Base-by-base conservation (phyloP, 1,284 basidiomycete genomes). In the Leccinum griseonigrum region DNA sequence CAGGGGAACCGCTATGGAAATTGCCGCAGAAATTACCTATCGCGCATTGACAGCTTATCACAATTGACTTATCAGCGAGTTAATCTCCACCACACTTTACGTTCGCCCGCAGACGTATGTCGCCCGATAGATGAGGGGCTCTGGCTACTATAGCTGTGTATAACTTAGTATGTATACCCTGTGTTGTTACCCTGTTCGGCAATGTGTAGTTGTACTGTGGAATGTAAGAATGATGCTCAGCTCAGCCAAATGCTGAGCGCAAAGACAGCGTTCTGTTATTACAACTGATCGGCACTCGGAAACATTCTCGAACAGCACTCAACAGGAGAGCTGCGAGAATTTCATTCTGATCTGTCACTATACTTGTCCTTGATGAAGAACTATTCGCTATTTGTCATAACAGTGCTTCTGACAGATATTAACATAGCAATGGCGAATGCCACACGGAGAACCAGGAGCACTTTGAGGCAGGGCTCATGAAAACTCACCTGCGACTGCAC, bases 1-100 rank as follows among this genome's bases (percentile, higher is more conserved):
- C 51, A 72, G 71, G 31, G 71, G 72, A 32, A 63, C 60, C 26
- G 71, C 71, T n/a, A 75, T 74, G 74, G 74, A 75, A 58, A 40
- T 60, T 7, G 71, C 71, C 50, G 73, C 71, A 16, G 71, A 74
- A 61, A 56, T 58, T 22, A 69, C 70, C 11, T 73, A 67, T 57
- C 66, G 64, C 22, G 70, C 70, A 13, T 29, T 71, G 54, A 60
- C 68, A 16, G 51, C 69, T 26, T 58, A 70, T 38, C 31, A 57
- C 14, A 70, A 58, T 51, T 71, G 50, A 71, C 28, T 54, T 50
- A 57, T 40, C 40, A 54, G 11, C 51, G 54, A 62, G 58, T 66
- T 57, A 54, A 38, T 32, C 43, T 51, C 40, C 36, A 59, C 26
- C n/a, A 32, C 29, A 4, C 34, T 40, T 59, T 11, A 58, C 8